Conservation (phyloP, 2,329 filamentous ascomycete genomes). For the Elsinoe ampelina region DNA sequence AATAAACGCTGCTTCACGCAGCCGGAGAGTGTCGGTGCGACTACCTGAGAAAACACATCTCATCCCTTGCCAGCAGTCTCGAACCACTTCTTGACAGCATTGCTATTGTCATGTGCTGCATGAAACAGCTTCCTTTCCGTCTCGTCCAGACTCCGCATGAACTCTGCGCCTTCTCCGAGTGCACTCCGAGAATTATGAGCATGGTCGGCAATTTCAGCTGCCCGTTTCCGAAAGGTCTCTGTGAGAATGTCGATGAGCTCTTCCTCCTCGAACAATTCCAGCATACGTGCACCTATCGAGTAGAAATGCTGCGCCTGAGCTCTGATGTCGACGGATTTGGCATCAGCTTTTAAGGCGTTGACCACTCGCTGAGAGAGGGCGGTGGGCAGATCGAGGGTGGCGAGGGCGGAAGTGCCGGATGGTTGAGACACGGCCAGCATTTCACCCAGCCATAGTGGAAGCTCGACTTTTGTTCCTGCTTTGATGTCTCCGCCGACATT, state of each 20-base stretch:
- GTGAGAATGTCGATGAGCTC: conserved; percentile 56
- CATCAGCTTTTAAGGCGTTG: conserved; percentile 84
- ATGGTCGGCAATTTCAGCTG: conserved; percentile 76
- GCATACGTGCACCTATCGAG: conserved; percentile 69
- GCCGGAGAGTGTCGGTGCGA: too few relatives aligned
- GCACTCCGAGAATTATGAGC: conserved; percentile 64
- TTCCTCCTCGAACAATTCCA: conserved; percentile 88
- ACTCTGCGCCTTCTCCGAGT: conserved; percentile 56
- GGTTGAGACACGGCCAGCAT: conserved; percentile 65
- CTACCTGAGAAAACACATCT: too few relatives aligned
- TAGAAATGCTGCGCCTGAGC: conserved; percentile 83
- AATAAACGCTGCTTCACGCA: too few relatives aligned
- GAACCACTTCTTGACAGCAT: conserved; percentile 37
- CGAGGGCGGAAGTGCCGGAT: conserved; percentile 46
- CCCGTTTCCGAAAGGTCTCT: conserved; percentile 70
- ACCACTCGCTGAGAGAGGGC: conserved; percentile 71
- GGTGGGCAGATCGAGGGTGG: conserved; percentile 71
- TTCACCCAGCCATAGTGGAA: conserved; percentile 90
- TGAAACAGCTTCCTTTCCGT: conserved; percentile 60
- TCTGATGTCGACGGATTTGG: conserved; percentile 73
- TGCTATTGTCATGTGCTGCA: conserved; percentile 39
- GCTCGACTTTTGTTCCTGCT: conserved; percentile 65
- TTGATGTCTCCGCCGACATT: conserved; percentile 66
- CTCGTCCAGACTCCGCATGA: conserved; percentile 80
- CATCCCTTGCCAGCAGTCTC: conserved; percentile 20